A percentile compares a stretch with the other conserved stretches of the same genome.
Evolutionary conservation across 192 early-diverging fungal genomes (phyloP).

Genomic region (Cetraspora pellucida): DNA sequence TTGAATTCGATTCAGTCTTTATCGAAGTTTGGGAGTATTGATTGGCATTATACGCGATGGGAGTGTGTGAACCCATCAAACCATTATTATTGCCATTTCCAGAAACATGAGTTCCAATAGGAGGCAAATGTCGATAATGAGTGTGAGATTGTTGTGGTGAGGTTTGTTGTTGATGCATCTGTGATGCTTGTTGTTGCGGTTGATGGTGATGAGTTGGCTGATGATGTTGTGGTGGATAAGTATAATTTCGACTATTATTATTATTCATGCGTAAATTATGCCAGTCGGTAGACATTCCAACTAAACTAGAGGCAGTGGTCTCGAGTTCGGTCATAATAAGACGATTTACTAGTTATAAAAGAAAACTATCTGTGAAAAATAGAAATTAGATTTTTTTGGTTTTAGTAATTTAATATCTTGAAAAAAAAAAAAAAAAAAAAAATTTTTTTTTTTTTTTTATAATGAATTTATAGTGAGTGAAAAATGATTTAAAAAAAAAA

Average conservation of each 20-base stretch:
- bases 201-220: conserved; percentile 13
- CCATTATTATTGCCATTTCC: background rate
- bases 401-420: background rate
- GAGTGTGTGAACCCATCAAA: background rate
- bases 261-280: background rate
- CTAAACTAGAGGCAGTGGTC: background rate
- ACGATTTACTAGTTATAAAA: background rate
- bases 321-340: conserved; percentile 28
- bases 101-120: background rate
- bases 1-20: conserved; percentile 2
- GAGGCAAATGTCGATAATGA: conserved; percentile 25
- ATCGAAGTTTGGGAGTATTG: background rate
- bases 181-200: conserved; percentile 15
- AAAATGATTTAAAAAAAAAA: no score
- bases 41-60: background rate
- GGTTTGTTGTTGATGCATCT: conserved; percentile 5
- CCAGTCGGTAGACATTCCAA: conserved; percentile 6
- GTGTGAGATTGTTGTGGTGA: conserved; percentile 8
- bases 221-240: conserved; percentile 3
- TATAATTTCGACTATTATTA: background rate
- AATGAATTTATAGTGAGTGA: no score
- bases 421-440: no score
- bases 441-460: no score
- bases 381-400: background rate
- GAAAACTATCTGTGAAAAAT: background rate